Percentiles rank a stretch among this genome's conserved stretches.
phyloP scores from a whole-genome alignment of 2,329 filamentous ascomycete genomes.

The Clonostachys rosea region DNA sequence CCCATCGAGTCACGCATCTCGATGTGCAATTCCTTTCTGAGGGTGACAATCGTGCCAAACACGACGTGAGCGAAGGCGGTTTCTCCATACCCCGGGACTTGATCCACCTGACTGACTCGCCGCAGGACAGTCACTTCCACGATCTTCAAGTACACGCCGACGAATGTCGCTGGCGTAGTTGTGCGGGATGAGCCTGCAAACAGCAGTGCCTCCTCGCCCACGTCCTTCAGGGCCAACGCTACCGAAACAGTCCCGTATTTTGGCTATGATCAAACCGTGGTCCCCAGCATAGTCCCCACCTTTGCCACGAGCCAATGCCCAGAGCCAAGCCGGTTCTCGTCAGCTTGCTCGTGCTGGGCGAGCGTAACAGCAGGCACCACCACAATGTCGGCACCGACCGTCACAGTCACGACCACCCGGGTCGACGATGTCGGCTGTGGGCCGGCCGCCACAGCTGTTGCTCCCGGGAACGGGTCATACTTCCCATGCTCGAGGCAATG shows the following conservation, averaged over 20 bases:
- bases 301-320: slow-evolving; percentile 4
- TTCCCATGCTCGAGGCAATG: slow-evolving; percentile 8
- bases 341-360: slow-evolving; percentile 9
- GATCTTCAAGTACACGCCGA: slow-evolving; percentile 6
- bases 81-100: not conserved
- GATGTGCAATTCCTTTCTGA: slow-evolving; percentile 7
- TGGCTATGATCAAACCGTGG: not conserved
- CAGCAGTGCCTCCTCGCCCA: not conserved
- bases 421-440: slow-evolving; percentile 7
- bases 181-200: no score
- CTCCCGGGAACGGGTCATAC: slow-evolving; percentile 1
- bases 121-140: slow-evolving; percentile 6
- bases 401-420: slow-evolving; percentile 6
- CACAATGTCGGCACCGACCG: slow-evolving; percentile 5
- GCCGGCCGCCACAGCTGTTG: slow-evolving; percentile 5
- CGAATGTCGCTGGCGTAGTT: no score
- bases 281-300: slow-evolving; percentile 5
- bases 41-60: slow-evolving; percentile 5
- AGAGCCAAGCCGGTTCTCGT: slow-evolving; percentile 7
- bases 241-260: not conserved
- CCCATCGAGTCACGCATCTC: slow-evolving; percentile 6
- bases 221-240: not conserved
- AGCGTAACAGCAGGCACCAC: slow-evolving; percentile 6
- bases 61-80: slow-evolving; percentile 6
- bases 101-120: not conserved